Evolutionary conservation across 2,329 filamentous ascomycete species (phyloP).

Genomic region (Diaporthe australafricana): DNA sequence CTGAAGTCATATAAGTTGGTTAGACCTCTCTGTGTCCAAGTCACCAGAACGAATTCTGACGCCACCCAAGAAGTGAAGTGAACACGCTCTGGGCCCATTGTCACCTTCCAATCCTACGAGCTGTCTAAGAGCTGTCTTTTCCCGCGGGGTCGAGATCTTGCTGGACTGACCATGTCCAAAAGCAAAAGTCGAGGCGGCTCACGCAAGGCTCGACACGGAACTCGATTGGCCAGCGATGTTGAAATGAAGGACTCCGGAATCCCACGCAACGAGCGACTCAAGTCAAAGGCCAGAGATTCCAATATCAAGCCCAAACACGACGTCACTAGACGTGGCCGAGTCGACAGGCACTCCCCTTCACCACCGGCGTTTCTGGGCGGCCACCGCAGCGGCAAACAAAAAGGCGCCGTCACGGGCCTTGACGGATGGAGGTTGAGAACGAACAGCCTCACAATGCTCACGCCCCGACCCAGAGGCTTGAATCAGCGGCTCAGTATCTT

Average conservation of each 20-base stretch:
- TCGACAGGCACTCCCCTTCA: neutral
- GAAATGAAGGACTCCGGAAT: neutral
- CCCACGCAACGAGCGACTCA: neutral
- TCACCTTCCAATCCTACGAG: neutral
- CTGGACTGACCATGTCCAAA: constrained; percentile 4
- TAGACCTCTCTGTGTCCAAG: neutral
- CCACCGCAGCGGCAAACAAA: neutral
- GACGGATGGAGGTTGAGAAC: neutral
- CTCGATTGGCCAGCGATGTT: neutral
- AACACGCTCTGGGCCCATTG: no score
- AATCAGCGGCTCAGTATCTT: constrained; percentile 1
- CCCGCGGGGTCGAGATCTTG: neutral
- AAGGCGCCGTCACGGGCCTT: neutral
- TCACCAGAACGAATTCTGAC: neutral
- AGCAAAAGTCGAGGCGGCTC: neutral
- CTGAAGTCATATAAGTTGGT: neutral
- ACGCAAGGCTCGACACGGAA: neutral
- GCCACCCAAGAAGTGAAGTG: neutral
- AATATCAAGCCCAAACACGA: constrained; percentile 2
- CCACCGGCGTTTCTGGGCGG: neutral
- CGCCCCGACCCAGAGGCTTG: neutral
- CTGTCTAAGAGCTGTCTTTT: neutral
- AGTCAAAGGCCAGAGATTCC: neutral
- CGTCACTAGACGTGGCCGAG: neutral
- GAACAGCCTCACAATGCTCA: neutral